Conservation (phyloP, 331 rosid genomes). For the Quercus lobata region DNA sequence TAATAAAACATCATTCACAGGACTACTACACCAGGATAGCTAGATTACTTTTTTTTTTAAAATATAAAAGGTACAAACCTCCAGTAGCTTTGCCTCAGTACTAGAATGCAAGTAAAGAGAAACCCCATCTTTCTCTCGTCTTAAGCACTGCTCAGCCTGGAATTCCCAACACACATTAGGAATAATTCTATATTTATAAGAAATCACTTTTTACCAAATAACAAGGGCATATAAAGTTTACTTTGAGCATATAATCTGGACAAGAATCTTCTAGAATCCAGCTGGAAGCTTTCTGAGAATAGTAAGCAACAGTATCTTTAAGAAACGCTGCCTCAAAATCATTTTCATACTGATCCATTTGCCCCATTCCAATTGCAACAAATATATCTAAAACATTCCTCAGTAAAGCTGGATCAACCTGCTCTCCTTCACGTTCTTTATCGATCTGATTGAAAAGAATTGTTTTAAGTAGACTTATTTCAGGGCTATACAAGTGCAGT, state of each 20-base stretch:
- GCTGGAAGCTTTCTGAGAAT: constrained; percentile 37
- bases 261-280: constrained; percentile 50
- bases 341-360: constrained; percentile 40
- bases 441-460: constrained; percentile 45
- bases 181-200: not conserved
- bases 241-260: constrained; percentile 48
- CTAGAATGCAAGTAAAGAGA: constrained; percentile 61
- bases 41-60: not conserved
- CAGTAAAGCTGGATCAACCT: constrained; percentile 75
- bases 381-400: constrained; percentile 85
- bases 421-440: constrained; percentile 16
- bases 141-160: constrained; percentile 79
- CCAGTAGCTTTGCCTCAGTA: constrained; percentile 68
- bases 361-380: constrained; percentile 73
- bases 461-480: not conserved
- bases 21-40: not conserved
- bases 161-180: not conserved
- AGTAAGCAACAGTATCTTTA: constrained; percentile 37
- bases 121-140: constrained; percentile 71
- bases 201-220: not conserved
- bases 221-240: constrained; percentile 8
- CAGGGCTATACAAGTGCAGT: not conserved
- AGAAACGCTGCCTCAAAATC: constrained; percentile 48
- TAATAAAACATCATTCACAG: not conserved
- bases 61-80: constrained; percentile 36